Evolutionary conservation across 257 asterid genomes (phyloP), one percentile per base, ranked within the genome.

Genomic region (Solanum peruvianum): DNA sequence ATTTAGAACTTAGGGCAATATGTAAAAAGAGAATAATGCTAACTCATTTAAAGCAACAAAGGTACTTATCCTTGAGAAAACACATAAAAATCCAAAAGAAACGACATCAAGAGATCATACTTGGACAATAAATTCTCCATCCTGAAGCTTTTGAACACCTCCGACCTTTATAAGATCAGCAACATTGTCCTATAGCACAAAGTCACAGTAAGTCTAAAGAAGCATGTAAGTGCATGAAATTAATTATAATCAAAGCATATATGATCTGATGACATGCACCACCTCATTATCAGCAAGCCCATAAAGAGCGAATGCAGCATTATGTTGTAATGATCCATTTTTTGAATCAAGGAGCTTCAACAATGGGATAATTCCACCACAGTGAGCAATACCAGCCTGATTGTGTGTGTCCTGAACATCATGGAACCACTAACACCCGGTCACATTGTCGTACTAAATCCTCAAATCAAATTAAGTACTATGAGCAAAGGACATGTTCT

Each of bases 241-340:
- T 71, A 35, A 81, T 37, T 62, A 2, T 37, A 60, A 60, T 25
- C 72, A 77, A 80, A 41, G 45, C 14, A 83, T 80, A 73, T 56
- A 82, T 33, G 64, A 86, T 60, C 70, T 52, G 81, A 14, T 25
- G 35, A 33, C 45, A 42, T 62, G 64, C 66, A 86, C 44, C 87
- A 95, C 99, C 98, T 97, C 99, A 87, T 97, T 97, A 90, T 97
- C 99, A 37, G 99, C 98, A 89, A 97, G 99, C 72, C 99, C 99
- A 71, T 96, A 97, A 80, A 97, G 98, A 85, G 99, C 98, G 91
- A 97, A 97, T 76, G 99, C 99, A 89, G 99, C 98, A 93, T 96
- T 96, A 88, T 97, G 99, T 86, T 97, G 99, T 86, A 96, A 87
- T n/a, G 99, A 97, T 86, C 98, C 98, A 90, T 97, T 95, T 90